Percentiles rank a stretch among this genome's conserved stretches.
phyloP scores from a whole-genome alignment of 805 yeast genomes.

The Wickerhamiella sorbophila region DNA sequence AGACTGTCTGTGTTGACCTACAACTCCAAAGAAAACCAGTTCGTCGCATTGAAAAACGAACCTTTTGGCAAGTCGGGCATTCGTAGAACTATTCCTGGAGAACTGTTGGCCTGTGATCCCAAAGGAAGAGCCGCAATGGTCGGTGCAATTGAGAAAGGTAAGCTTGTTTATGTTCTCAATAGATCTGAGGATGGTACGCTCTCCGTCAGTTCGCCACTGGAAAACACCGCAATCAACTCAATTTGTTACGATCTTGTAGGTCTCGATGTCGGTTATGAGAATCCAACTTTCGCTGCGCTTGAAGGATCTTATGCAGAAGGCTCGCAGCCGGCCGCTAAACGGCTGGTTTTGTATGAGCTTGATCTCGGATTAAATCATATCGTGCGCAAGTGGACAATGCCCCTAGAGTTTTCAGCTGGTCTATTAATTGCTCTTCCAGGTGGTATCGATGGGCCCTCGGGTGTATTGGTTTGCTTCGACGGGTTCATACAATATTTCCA shows the following conservation, averaged over 20 bases:
- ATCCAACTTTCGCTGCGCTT: conserved; percentile 71
- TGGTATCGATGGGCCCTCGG: conserved; percentile 54
- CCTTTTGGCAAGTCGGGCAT: conserved; percentile 45
- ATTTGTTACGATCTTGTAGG: conserved; percentile 43
- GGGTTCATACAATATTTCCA: conserved; percentile 34
- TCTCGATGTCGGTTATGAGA: conserved; percentile 64
- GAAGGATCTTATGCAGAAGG: conserved; percentile 39
- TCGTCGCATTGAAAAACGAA: conserved; percentile 24
- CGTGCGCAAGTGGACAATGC: conserved; percentile 35
- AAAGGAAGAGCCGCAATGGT: conserved; percentile 54
- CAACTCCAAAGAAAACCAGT: conserved; percentile 22
- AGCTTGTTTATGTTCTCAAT: conserved; percentile 52
- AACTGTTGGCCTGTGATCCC: conserved; percentile 55
- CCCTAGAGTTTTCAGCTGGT: conserved; percentile 31
- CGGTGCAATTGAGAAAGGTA: conserved; percentile 59
- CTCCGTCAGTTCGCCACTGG: conserved; percentile 57
- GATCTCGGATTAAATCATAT: conserved; percentile 79
- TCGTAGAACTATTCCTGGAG: conserved; percentile 63
- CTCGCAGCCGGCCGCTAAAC: conserved; percentile 15
- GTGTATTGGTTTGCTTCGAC: conserved; percentile 50
- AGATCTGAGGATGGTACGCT: conserved; percentile 32
- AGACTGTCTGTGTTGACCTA: conserved; percentile 42
- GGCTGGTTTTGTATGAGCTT: conserved; percentile 57
- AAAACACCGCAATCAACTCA: conserved; percentile 31
- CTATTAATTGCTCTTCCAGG: conserved; percentile 58